phyloP scores from a whole-genome alignment of 345 rosid species.

The Eucalyptus pauciflora region DNA sequence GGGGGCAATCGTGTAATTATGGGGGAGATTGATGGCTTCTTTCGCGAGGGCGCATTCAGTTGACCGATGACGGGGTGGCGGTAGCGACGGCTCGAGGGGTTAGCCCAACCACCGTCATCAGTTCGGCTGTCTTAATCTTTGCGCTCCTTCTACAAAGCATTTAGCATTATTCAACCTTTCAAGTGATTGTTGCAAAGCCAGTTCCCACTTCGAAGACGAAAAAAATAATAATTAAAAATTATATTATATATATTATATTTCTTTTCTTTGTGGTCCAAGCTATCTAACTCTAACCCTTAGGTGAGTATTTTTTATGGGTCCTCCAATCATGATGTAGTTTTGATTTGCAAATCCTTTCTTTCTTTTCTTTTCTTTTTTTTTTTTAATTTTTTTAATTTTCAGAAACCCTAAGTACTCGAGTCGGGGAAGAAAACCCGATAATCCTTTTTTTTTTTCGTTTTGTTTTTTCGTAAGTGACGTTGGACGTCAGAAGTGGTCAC shows the following conservation, averaged over 20 bases:
- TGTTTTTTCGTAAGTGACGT: neutral
- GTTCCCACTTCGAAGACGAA: neutral
- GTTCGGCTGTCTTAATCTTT: conserved; percentile 12
- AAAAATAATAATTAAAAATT: rapidly evolving
- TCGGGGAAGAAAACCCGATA: neutral
- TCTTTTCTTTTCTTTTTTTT: too few relatives aligned
- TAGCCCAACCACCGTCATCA: conserved; percentile 26
- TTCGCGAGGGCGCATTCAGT: neutral
- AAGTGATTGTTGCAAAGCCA: neutral
- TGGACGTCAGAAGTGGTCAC: neutral
- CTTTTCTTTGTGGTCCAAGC: neutral
- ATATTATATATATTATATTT: neutral
- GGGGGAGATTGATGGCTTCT: neutral
- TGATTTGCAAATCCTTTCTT: neutral
- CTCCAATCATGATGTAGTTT: neutral
- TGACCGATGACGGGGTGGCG: neutral
- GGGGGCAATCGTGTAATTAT: neutral
- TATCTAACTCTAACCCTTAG: neutral
- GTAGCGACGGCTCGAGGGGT: neutral
- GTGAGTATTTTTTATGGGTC: neutral
- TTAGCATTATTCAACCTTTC: neutral
- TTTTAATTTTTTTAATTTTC: neutral
- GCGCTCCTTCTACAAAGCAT: neutral
- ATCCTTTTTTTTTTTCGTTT: neutral
- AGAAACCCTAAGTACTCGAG: neutral